Base-by-base conservation (phyloP, 176 grass and related monocot species). In the Oryza longistaminata region DNA sequence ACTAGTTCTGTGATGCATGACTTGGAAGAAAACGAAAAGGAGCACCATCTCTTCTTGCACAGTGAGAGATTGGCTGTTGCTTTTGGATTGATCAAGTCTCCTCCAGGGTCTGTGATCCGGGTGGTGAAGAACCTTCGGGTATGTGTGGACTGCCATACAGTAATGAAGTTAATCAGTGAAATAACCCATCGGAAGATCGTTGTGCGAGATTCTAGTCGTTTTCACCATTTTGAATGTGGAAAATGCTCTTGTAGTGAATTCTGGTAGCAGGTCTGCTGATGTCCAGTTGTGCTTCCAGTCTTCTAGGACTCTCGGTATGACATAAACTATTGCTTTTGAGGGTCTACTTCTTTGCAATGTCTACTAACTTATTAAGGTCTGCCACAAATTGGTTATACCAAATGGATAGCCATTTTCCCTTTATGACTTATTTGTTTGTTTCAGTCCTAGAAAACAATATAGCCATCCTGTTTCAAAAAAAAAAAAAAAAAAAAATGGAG, bases 21-120 rank as follows among this genome's bases (percentile, higher is more conserved):
- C 85, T 82, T 98, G 77, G 96, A 98, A 73, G 91, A 98, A 81
- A 78, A 85, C 37, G 96, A 98, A 90, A 98, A 98, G 85, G 91
- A 92, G 74, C 82, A 93, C 43, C 91, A 98, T 34, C 82, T 95
- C 50, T 95, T 90, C 68, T 70, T 93, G 77, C 93, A 98, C 70
- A 98, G 96, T 48, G 93, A 98, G 83, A 98, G 93, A 45, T 66
- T 95, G 40, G 96, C 96, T 40, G 91, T 95, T 74, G 93, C 93
- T 21, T 95, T 90, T 73, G 96, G 89, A 33, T 82, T 92, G 68
- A 83, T 98, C 55, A 95, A 83, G 74, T 93, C 93, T 27, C 74
- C 91, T 73, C 91, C 83, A 3, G 85, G 91, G 16, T 88, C 85
- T 0, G 91, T 90, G 45, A 95, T 98, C 49, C 90, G 89, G 12